Conservation (phyloP, 805 yeast genomes). For the Clavispora fructus region DNA sequence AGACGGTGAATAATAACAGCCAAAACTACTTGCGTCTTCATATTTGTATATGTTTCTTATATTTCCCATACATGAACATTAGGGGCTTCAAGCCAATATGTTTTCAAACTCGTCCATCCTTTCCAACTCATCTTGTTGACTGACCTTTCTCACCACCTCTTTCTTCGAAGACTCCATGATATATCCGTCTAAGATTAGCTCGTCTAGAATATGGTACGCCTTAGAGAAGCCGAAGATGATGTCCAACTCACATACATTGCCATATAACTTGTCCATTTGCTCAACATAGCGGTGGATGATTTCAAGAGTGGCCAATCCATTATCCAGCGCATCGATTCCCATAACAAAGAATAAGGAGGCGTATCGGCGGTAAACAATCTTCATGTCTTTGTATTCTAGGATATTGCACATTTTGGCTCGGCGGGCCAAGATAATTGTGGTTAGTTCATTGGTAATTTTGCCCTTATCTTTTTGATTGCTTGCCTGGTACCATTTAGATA, state of each 20-base stretch:
- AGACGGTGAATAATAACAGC: too few species aligned
- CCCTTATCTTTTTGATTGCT: constrained; percentile 80
- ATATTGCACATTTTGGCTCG: constrained; percentile 95
- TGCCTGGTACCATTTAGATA: constrained; percentile 90
- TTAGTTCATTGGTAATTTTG: constrained; percentile 76
- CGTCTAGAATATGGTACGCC: constrained; percentile 90
- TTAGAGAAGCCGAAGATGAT: constrained; percentile 93
- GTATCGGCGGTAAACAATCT: constrained; percentile 85
- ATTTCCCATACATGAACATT: background rate
- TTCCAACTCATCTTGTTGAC: constrained; percentile 85
- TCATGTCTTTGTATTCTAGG: constrained; percentile 76
- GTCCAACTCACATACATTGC: constrained; percentile 94
- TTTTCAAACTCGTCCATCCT: constrained; percentile 58
- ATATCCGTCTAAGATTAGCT: constrained; percentile 82
- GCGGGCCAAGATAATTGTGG: constrained; percentile 78
- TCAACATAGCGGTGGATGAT: constrained; percentile 90
- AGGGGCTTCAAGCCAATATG: constrained; percentile 22
- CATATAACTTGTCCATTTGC: constrained; percentile 92
- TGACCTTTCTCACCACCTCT: constrained; percentile 71
- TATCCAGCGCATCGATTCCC: constrained; percentile 78
- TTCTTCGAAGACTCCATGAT: constrained; percentile 76
- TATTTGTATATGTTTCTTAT: background rate
- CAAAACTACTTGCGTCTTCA: too few species aligned
- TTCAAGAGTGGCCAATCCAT: constrained; percentile 82
- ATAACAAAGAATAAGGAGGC: constrained; percentile 89